These are phyloP conservation scores for Arabidopsis thaliana DNA, from an alignment of 345 rosid species.

Conservation along the genomic window DNA sequence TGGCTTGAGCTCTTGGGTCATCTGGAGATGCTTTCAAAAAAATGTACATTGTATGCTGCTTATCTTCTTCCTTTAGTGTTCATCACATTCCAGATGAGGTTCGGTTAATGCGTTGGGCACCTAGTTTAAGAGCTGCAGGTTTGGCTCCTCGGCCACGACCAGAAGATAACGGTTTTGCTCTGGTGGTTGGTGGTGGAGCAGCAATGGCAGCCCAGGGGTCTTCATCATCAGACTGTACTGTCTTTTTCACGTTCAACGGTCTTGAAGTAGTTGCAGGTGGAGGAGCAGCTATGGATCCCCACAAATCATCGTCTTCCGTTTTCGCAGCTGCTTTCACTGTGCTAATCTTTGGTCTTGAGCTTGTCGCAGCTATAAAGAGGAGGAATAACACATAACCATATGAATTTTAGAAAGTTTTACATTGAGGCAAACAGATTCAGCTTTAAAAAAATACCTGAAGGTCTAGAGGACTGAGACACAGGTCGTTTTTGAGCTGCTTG, in stretches of 20 bases:
- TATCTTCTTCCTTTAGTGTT: constrained; percentile 27
- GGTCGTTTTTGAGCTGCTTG: constrained; percentile 97
- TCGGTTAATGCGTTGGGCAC: constrained; percentile 94
- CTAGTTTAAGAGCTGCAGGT: constrained; percentile 70
- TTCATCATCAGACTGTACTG: constrained; percentile 61
- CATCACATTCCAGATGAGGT: constrained; percentile 71
- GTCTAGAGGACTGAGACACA: constrained; percentile 68
- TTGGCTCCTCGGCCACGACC: constrained; percentile 79
- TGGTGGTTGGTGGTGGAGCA: constrained; percentile 89
- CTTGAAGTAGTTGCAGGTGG: constrained; percentile 69
- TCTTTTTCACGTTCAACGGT: constrained; percentile 65
- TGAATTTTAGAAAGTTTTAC: constrained; percentile 6
- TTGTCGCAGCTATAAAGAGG: constrained; percentile 58
- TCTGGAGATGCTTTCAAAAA: constrained; percentile 47
- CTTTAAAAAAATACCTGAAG: constrained; percentile 57
- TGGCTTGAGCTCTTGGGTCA: constrained; percentile 35
- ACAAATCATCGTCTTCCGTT: constrained; percentile 83
- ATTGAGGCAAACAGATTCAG: constrained; percentile 16
- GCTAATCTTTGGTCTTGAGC: constrained; percentile 59
- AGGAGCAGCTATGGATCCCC: constrained; percentile 97
- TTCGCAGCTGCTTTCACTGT: constrained; percentile 49
- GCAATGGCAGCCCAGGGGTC: constrained; percentile 98
- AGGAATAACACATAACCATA: background rate
- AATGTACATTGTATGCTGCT: constrained; percentile 52
- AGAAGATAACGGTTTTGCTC: constrained; percentile 72